Base-by-base conservation (phyloP, 164 flowering plant species). In the Chimonanthus salicifolius region DNA sequence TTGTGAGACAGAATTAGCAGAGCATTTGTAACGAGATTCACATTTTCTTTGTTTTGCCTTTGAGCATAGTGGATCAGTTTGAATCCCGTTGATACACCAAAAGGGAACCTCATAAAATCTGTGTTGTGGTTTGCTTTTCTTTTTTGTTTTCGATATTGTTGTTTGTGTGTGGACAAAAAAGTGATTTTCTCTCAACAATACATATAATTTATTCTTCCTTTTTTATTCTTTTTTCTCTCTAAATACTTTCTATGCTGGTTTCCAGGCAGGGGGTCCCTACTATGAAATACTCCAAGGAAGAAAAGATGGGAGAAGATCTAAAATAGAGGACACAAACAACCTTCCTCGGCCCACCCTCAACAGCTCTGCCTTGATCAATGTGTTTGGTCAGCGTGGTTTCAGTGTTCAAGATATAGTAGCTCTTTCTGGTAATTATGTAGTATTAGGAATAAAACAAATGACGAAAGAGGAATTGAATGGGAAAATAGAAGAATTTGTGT, bases 251-350 rank as follows among this genome's bases (percentile, higher is more conserved):
- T 33, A 33, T 0, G 33, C 2, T 33, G 33, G 33, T 33, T 33
- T 33, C 2, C 33, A 33, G 33, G 33, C 33, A 33, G 33, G 33
- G 64, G 76, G 90, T 94, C 72, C 88, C n/a, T 48, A 79, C 0
- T 92, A 87, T 75, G 94, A 87, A 68, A 87, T 94, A 71, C 90
- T 91, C 1, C 87, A 85, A 73, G 99, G 99, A 83, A 86, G 99
- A 78, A 88, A 84, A 69, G 99, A 94, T 79, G 99, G 99, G 58
- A 84, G 72, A 51, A 90, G 90, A 74, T 92, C 97, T 4, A 89
- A 82, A 71, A 91, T 89, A 66, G 88, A 88, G 71, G 98, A 94
- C 85, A 92, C 98, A 3, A 74, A 76, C 7, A 87, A 81, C 51
- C 84, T 92, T 13, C 97, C 98, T 15, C 16, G 83, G 2, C 94